Conservation (phyloP, 2,329 filamentous ascomycete species). For the Cercospora sp. region DNA sequence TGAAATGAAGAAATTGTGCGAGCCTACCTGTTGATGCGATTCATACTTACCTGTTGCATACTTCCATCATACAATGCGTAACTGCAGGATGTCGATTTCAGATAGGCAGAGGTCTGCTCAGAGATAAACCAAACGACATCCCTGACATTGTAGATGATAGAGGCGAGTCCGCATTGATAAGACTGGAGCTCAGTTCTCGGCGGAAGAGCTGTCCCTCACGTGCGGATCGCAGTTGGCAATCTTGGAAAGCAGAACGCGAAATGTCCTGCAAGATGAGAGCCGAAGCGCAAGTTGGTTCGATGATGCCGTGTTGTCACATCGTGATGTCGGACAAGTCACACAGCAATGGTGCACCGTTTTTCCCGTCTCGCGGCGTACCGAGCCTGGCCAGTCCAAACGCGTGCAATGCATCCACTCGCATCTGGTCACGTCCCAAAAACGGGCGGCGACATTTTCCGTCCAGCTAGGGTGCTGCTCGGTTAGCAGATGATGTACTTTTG, state of each 20-base stretch:
- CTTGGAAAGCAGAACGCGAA: not conserved
- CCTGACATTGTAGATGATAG: conserved; percentile 1
- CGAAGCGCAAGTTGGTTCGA: not conserved
- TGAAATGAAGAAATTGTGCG: not conserved
- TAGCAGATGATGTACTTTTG: not conserved
- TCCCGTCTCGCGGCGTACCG: not conserved
- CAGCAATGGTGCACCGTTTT: not conserved
- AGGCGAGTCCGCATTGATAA: conserved; percentile 16
- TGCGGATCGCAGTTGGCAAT: not conserved
- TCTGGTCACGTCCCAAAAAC: not conserved
- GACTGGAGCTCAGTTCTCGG: not conserved
- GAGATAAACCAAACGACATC: conserved; percentile 12
- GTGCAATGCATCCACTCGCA: not conserved
- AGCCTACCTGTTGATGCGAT: not conserved
- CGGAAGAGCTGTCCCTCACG: not conserved
- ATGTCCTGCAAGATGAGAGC: not conserved
- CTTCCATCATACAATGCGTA: not conserved
- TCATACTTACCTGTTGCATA: not conserved
- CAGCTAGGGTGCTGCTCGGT: not conserved
- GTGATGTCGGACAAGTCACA: not conserved
- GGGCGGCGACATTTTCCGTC: not conserved
- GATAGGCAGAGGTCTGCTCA: conserved; percentile 17
- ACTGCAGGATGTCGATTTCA: not conserved
- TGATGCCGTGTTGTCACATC: not conserved
- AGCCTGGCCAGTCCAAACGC: not conserved